These are phyloP conservation scores for Botrytis deweyae DNA, from an alignment of 2,329 filamentous ascomycete genomes.

Conservation along the genomic window DNA sequence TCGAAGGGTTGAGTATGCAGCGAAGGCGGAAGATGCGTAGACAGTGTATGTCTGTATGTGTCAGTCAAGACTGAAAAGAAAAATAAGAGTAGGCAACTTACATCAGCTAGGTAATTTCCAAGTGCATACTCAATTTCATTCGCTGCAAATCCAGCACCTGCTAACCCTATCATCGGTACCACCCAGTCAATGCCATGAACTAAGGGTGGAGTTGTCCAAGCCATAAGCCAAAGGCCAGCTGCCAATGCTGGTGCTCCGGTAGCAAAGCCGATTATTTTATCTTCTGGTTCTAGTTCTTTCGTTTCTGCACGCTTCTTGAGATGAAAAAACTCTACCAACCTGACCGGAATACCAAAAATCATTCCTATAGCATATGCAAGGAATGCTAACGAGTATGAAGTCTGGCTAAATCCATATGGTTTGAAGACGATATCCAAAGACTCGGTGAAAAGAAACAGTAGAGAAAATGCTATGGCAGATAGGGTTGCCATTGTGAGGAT, in stretches of 20 bases:
- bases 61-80: neutral
- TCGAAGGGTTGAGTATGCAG: slow-evolving; percentile 44
- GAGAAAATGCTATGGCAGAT: slow-evolving; percentile 44
- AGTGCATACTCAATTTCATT: slow-evolving; percentile 47
- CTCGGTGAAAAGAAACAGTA: slow-evolving; percentile 52
- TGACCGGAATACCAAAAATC: slow-evolving; percentile 44
- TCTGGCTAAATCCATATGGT: slow-evolving; percentile 39
- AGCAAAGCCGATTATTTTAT: slow-evolving; percentile 49
- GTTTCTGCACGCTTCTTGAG: slow-evolving; percentile 29
- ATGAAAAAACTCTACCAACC: slow-evolving; percentile 44
- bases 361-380: slow-evolving; percentile 45
- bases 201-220: slow-evolving; percentile 48
- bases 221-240: slow-evolving; percentile 47
- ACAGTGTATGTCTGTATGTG: slow-evolving; percentile 41
- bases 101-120: slow-evolving; percentile 46
- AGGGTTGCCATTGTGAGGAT: slow-evolving; percentile 46
- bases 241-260: slow-evolving; percentile 47
- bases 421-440: slow-evolving; percentile 44
- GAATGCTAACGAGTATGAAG: slow-evolving; percentile 44
- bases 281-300: slow-evolving; percentile 41
- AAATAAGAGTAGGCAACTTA: neutral
- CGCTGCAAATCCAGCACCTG: slow-evolving; percentile 48
- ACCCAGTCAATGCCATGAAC: slow-evolving; percentile 42
- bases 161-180: slow-evolving; percentile 43
- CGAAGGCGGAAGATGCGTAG: slow-evolving; percentile 47